These are phyloP conservation scores for Leucocoprinus leucothites DNA, from an alignment of 768 basidiomycete genomes.

Conservation along the genomic window DNA sequence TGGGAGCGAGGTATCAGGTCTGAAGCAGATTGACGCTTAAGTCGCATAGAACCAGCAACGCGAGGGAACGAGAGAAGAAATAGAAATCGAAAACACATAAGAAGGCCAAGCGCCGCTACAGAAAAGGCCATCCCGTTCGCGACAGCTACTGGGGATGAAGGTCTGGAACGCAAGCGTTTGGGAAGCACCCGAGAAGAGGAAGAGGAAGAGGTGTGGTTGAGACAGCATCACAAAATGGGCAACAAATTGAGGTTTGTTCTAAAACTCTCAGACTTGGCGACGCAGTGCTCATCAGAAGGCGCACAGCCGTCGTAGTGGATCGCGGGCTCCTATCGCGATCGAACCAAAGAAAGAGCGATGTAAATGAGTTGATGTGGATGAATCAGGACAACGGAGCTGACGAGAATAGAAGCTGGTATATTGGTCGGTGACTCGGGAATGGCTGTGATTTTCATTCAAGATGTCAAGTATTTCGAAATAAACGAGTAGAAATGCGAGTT, in stretches of 20 bases:
- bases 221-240: conserved; percentile 11
- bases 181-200: conserved; percentile 4
- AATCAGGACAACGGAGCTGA: too few relatives aligned
- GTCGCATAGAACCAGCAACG: conserved; percentile 7
- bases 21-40: background rate
- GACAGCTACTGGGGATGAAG: background rate
- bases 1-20: background rate
- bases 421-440: too few relatives aligned
- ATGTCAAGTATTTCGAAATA: too few relatives aligned
- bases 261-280: background rate
- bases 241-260: too few relatives aligned
- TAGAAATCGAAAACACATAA: background rate
- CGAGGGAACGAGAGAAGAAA: background rate
- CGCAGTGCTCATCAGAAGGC: background rate
- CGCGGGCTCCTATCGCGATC: too few relatives aligned
- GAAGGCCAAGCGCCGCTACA: background rate
- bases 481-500: too few relatives aligned
- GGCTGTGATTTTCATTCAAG: too few relatives aligned
- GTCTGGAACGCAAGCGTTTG: background rate
- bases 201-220: background rate
- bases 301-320: too few relatives aligned
- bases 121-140: background rate
- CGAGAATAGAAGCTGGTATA: too few relatives aligned
- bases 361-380: too few relatives aligned
- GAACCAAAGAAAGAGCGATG: too few relatives aligned